Percentiles rank a stretch among this genome's conserved stretches.
These are phyloP conservation scores for Leccinum huronense DNA, from an alignment of 1,284 basidiomycete species.

Conservation along the genomic window DNA sequence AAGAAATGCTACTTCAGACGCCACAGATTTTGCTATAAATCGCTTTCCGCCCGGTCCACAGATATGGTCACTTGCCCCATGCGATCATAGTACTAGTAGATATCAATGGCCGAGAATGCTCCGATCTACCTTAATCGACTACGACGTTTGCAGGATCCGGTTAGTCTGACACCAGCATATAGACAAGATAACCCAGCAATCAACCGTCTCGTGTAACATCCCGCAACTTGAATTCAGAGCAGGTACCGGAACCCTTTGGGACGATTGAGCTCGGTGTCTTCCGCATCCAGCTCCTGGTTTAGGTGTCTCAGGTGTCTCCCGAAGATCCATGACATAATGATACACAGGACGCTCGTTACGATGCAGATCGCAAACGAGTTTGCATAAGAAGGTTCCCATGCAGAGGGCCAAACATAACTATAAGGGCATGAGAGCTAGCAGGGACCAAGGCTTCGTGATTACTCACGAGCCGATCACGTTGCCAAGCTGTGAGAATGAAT, in stretches of 20 bases:
- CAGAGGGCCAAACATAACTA: constrained; percentile 45
- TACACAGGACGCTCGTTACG: constrained; percentile 44
- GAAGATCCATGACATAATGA: constrained; percentile 57
- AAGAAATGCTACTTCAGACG: background rate
- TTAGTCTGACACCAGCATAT: background rate
- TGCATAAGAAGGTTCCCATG: constrained; percentile 41
- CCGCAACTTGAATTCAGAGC: constrained; percentile 21
- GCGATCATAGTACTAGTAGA: background rate
- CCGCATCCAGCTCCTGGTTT: constrained; percentile 43
- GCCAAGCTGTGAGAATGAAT: constrained; percentile 70
- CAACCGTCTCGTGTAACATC: background rate
- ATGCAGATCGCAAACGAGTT: constrained; percentile 50
- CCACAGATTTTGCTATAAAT: constrained; percentile 10
- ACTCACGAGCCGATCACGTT: constrained; percentile 76
- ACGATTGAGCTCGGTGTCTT: constrained; percentile 42
- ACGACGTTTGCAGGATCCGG: background rate
- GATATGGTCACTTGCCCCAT: constrained; percentile 7
- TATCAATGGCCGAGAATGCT: constrained; percentile 7
- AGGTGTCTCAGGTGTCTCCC: constrained; percentile 48
- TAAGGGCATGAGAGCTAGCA: constrained; percentile 4
- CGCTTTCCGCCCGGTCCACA: background rate
- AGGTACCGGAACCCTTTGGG: constrained; percentile 52
- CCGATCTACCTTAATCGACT: background rate
- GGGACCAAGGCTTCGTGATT: constrained; percentile 11
- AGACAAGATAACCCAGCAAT: background rate